Evolutionary conservation across 2,329 filamentous ascomycete species (phyloP).

Genomic region (Diaporthe caulivora): DNA sequence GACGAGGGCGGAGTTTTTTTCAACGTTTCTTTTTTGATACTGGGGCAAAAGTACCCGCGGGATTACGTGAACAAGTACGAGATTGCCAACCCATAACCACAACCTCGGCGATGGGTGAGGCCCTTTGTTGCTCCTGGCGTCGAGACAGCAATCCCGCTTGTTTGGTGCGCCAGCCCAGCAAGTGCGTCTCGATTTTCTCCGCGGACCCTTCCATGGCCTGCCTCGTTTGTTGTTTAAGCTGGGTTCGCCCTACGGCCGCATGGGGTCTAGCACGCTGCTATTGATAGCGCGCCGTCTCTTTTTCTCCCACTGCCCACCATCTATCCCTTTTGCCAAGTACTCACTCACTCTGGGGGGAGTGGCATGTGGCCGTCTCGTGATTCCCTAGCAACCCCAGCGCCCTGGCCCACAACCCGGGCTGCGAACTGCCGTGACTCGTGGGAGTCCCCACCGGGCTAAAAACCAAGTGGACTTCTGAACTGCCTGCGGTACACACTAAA

Average conservation of each 20-base stretch:
- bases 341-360: no score
- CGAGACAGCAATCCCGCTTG: neutral
- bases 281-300: constrained; percentile 13
- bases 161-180: constrained; percentile 5
- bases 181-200: neutral
- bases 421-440: constrained; percentile 31
- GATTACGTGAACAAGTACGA: neutral
- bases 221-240: neutral
- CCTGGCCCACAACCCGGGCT: neutral
- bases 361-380: constrained; percentile 24
- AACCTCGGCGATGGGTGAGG: neutral
- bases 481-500: no score
- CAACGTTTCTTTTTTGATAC: no score
- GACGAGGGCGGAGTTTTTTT: constrained; percentile 1
- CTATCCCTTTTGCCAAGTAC: no score
- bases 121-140: constrained; percentile 1
- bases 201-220: neutral
- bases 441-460: constrained; percentile 15
- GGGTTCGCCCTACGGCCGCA: neutral
- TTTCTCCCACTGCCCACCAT: no score
- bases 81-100: neutral
- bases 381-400: no score
- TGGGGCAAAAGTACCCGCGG: neutral
- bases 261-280: constrained; percentile 21
- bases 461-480: no score